phyloP scores from a whole-genome alignment of 495 filamentous ascomycete species.

The Filosporella fistucella region DNA sequence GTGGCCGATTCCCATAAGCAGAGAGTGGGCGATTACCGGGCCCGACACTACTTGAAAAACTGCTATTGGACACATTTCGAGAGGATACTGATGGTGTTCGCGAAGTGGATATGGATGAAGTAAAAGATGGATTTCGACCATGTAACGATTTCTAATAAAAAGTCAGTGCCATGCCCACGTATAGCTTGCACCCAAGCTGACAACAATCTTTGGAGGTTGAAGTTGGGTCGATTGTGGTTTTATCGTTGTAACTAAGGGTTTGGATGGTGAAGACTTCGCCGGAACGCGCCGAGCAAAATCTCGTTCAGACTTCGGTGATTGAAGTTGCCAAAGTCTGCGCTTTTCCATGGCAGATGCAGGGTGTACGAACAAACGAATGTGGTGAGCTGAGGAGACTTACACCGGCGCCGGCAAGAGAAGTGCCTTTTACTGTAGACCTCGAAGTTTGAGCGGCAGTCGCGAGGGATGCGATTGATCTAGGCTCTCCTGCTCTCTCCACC shows the following conservation, averaged over 20 bases:
- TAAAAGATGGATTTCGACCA: conserved; percentile 16
- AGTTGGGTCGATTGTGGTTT: neutral
- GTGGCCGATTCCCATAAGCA: conserved; percentile 35
- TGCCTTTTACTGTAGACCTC: conserved; percentile 29
- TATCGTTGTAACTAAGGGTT: neutral
- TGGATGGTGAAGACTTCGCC: too few relatives aligned
- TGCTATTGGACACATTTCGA: conserved; percentile 39
- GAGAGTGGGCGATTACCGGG: conserved; percentile 45
- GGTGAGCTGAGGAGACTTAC: conserved; percentile 10
- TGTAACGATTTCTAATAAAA: conserved; percentile 9
- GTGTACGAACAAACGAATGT: too few relatives aligned
- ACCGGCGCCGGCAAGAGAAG: conserved; percentile 33
- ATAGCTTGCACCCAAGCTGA: neutral
- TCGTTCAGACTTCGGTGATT: too few relatives aligned
- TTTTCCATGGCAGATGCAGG: too few relatives aligned
- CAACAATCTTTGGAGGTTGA: neutral
- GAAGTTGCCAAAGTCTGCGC: too few relatives aligned
- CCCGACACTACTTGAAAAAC: conserved; percentile 54
- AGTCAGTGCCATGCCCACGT: conserved; percentile 7
- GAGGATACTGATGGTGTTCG: conserved; percentile 40
- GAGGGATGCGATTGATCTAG: conserved; percentile 23
- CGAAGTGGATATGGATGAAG: conserved; percentile 29
- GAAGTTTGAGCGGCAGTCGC: conserved; percentile 34
- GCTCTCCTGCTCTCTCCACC: conserved; percentile 50
- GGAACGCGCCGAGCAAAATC: too few relatives aligned